Evolutionary conservation across 768 basidiomycete species (phyloP).

Genomic region (Naematelia encephala): DNA sequence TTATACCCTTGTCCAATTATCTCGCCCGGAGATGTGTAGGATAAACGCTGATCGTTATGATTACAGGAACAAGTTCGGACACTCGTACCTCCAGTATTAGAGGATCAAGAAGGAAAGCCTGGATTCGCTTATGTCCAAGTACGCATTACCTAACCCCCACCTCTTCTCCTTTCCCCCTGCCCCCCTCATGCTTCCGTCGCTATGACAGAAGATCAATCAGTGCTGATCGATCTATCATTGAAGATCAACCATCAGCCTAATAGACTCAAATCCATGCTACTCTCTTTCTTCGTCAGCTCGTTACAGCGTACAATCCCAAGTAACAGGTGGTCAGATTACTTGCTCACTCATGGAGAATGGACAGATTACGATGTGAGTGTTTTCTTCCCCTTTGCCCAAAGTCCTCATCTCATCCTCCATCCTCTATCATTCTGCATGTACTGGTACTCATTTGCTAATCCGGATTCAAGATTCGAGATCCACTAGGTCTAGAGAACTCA

Average conservation of each 20-base stretch:
- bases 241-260: constrained; percentile 92
- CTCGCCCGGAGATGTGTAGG: background rate
- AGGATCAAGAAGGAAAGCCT: constrained; percentile 26
- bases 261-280: constrained; percentile 81
- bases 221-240: background rate
- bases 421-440: no score
- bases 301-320: constrained; percentile 66
- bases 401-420: no score
- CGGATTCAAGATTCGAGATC: constrained; percentile 44
- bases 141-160: constrained; percentile 2
- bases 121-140: constrained; percentile 31
- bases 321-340: constrained; percentile 52
- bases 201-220: no score
- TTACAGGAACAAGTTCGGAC: constrained; percentile 71
- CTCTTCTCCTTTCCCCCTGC: background rate
- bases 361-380: constrained; percentile 35
- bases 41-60: background rate
- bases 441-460: no score
- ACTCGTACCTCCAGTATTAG: constrained; percentile 54
- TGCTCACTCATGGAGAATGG: constrained; percentile 49
- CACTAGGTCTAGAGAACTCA: constrained; percentile 82
- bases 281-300: constrained; percentile 74
- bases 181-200: background rate
- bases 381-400: constrained; percentile 54
- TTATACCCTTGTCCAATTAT: background rate